Percentiles rank a stretch among this genome's conserved stretches.
Conservation (phyloP, 2,329 filamentous ascomycete genomes). For the Fusarium tanahbumbuense region DNA sequence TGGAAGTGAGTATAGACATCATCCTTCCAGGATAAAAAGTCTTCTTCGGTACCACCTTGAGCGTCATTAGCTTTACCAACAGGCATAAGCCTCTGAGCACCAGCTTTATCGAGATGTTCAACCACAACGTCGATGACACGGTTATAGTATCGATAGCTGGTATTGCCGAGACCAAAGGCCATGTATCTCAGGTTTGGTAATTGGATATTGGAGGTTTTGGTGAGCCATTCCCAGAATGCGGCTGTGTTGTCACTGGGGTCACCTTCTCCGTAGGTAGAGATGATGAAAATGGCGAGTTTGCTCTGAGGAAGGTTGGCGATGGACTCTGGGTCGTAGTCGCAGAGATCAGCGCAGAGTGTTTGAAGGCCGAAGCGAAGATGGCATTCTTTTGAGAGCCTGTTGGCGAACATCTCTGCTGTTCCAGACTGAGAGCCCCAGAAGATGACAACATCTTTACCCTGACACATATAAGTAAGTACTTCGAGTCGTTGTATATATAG, state of each 20-base stretch:
- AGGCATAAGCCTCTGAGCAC: constrained; percentile 45
- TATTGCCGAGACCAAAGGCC: constrained; percentile 55
- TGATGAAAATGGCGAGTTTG: constrained; percentile 52
- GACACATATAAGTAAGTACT: neutral
- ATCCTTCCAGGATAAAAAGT: constrained; percentile 53
- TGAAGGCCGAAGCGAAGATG: constrained; percentile 88
- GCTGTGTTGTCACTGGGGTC: constrained; percentile 55
- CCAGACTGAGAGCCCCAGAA: constrained; percentile 98
- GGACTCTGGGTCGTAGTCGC: constrained; percentile 59
- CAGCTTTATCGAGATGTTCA: constrained; percentile 39
- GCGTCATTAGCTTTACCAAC: constrained; percentile 51
- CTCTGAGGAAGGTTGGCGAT: constrained; percentile 45
- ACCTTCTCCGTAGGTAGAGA: constrained; percentile 56
- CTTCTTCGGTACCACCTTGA: constrained; percentile 50
- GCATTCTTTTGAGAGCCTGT: constrained; percentile 87
- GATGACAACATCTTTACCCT: constrained; percentile 84
- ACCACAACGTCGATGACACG: constrained; percentile 49
- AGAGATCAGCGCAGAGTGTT: constrained; percentile 77
- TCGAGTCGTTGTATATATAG: no score
- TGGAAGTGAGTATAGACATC: constrained; percentile 41
- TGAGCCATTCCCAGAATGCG: constrained; percentile 48
- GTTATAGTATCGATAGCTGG: constrained; percentile 55
- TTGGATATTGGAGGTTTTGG: constrained; percentile 26
- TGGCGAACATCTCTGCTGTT: constrained; percentile 92
- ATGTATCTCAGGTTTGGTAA: constrained; percentile 48